Conservation (phyloP, 495 filamentous ascomycete species). For the Xylaria sp. region DNA sequence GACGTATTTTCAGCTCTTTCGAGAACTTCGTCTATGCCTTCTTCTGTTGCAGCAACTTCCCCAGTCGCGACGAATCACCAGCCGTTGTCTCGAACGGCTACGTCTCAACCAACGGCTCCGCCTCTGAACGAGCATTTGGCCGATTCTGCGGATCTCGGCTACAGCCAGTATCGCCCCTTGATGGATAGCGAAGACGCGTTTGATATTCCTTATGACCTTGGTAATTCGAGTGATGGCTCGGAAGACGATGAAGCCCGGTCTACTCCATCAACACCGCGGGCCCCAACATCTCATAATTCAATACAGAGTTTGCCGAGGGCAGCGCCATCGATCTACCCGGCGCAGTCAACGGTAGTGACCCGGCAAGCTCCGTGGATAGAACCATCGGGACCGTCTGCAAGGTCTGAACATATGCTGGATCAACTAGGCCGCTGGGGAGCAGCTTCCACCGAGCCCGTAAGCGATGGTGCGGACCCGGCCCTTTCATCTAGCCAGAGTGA, state of each 20-base stretch:
- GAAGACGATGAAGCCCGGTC: slow-evolving; percentile 43
- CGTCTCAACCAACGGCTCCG: slow-evolving; percentile 12
- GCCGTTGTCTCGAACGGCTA: slow-evolving; percentile 30
- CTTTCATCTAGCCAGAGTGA: slow-evolving; percentile 37
- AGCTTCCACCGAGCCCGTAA: slow-evolving; percentile 31
- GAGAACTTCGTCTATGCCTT: slow-evolving; percentile 65
- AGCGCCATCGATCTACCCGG: slow-evolving; percentile 32
- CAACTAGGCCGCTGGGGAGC: slow-evolving; percentile 35
- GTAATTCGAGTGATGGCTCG: slow-evolving; percentile 29
- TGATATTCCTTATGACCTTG: slow-evolving; percentile 57
- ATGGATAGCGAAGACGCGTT: slow-evolving; percentile 58
- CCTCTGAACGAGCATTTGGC: slow-evolving; percentile 27
- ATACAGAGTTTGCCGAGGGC: slow-evolving; percentile 21
- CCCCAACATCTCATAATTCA: slow-evolving; percentile 33
- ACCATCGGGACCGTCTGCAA: slow-evolving; percentile 37
- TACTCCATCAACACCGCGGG: slow-evolving; percentile 54
- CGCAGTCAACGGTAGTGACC: slow-evolving; percentile 43
- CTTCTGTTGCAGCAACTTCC: slow-evolving; percentile 62
- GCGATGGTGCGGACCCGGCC: slow-evolving; percentile 32
- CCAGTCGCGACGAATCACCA: slow-evolving; percentile 36
- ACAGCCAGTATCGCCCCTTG: slow-evolving; percentile 41
- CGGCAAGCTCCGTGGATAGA: slow-evolving; percentile 38
- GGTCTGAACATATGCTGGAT: slow-evolving; percentile 49
- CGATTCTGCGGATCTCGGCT: slow-evolving; percentile 36
- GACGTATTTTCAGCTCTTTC: slow-evolving; percentile 72